Evolutionary conservation across 495 filamentous ascomycete genomes (phyloP).

Genomic region (Rhypophila decipiens): DNA sequence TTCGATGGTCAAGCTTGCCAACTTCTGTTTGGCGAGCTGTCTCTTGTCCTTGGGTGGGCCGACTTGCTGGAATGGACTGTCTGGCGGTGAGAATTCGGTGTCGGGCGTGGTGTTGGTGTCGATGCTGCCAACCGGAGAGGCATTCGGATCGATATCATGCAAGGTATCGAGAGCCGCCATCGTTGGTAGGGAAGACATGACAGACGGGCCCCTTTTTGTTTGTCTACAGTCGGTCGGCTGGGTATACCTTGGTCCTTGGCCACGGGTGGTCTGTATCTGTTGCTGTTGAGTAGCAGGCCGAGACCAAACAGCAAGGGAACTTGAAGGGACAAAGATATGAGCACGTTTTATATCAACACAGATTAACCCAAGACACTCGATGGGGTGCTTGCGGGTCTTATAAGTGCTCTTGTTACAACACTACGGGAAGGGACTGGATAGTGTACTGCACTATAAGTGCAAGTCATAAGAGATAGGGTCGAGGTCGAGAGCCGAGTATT

Average conservation of each 20-base stretch:
- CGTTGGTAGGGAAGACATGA: slow-evolving; percentile 2
- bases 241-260: background rate
- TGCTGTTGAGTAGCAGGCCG: background rate
- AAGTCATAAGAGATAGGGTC: too few relatives aligned
- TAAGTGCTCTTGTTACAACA: too few relatives aligned
- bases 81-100: slow-evolving; percentile 46
- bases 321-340: background rate
- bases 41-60: slow-evolving; percentile 24
- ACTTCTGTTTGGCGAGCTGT: slow-evolving; percentile 32
- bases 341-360: background rate
- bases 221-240: background rate
- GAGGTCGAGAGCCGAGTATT: too few relatives aligned
- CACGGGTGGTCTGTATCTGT: background rate
- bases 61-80: slow-evolving; percentile 34
- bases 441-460: too few relatives aligned
- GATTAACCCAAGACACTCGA: too few relatives aligned
- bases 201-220: background rate
- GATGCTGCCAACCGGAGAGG: slow-evolving; percentile 32
- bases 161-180: slow-evolving; percentile 21
- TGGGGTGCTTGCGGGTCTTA: too few relatives aligned
- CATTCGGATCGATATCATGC: slow-evolving; percentile 29
- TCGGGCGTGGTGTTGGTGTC: slow-evolving; percentile 41
- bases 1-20: slow-evolving; percentile 41
- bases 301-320: background rate
- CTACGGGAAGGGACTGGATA: too few relatives aligned